Evolutionary conservation across 345 rosid genomes (phyloP).

Genomic region (Theobroma cacao): DNA sequence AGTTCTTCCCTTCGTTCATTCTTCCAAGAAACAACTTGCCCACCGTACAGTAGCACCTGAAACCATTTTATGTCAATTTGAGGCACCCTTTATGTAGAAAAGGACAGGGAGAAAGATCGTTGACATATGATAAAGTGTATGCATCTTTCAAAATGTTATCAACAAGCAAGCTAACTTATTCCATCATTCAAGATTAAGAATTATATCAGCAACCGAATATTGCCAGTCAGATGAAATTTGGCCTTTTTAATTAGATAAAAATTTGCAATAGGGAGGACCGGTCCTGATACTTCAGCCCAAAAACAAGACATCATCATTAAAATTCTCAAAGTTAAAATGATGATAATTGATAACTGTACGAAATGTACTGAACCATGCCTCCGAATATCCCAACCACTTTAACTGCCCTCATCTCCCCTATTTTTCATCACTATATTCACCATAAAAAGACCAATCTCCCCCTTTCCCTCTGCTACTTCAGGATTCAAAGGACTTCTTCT

Average conservation of each 20-base stretch:
- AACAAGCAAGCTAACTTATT: background rate
- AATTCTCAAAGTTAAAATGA: background rate
- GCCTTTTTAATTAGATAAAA: background rate
- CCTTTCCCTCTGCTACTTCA: background rate
- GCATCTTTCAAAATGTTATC: background rate
- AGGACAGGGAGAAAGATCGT: background rate
- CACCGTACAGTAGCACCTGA: slow-evolving; percentile 90
- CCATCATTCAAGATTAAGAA: background rate
- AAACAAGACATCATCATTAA: background rate
- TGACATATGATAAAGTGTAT: background rate
- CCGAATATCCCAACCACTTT: background rate
- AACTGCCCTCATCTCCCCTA: background rate
- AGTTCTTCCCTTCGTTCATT: slow-evolving; percentile 81
- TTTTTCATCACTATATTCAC: background rate
- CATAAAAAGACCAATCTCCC: background rate
- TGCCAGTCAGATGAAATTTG: background rate
- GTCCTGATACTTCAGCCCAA: background rate
- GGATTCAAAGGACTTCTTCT: background rate
- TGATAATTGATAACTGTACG: background rate
- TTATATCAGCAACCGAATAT: background rate
- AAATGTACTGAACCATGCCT: no score
- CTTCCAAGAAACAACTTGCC: slow-evolving; percentile 95
- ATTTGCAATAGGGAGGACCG: background rate
- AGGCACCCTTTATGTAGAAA: background rate
- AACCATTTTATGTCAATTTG: slow-evolving; percentile 24